Conservation (phyloP, 352 stramenopile species). For the Aphanomyces stellatus region DNA sequence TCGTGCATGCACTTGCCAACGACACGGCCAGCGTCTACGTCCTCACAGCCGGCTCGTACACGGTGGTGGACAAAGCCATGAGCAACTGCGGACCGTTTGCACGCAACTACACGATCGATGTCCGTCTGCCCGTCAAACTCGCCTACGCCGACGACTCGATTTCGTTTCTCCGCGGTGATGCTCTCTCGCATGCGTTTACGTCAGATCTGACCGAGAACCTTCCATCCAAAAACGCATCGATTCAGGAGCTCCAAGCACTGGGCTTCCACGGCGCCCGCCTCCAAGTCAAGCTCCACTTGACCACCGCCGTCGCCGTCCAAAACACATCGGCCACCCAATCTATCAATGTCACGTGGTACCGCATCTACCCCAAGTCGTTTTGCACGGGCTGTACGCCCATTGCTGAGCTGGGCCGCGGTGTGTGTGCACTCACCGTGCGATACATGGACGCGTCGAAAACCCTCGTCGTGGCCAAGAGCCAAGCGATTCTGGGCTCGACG, state of each 20-base stretch:
- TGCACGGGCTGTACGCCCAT: constrained; percentile 16
- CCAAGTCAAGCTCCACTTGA: background rate
- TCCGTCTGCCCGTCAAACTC: background rate
- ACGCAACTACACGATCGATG: background rate
- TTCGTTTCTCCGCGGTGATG: constrained; percentile 1
- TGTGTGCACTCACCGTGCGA: no score
- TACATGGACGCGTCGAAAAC: no score
- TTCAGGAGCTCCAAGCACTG: background rate
- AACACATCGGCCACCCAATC: background rate
- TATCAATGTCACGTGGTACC: background rate
- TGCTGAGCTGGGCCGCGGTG: no score
- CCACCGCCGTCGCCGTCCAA: background rate
- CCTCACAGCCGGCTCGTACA: background rate
- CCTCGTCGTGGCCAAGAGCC: no score
- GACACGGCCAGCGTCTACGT: background rate
- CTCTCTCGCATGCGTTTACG: background rate
- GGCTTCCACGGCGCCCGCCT: background rate
- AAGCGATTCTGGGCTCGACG: no score
- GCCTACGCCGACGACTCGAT: background rate
- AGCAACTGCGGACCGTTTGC: background rate
- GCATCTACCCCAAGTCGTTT: background rate
- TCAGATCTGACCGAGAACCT: background rate
- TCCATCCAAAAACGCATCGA: background rate
- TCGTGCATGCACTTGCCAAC: background rate
- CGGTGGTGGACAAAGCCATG: background rate